Evolutionary conservation across 1,284 basidiomycete species (phyloP).

Genomic region (Apiotrichum montevideense): DNA sequence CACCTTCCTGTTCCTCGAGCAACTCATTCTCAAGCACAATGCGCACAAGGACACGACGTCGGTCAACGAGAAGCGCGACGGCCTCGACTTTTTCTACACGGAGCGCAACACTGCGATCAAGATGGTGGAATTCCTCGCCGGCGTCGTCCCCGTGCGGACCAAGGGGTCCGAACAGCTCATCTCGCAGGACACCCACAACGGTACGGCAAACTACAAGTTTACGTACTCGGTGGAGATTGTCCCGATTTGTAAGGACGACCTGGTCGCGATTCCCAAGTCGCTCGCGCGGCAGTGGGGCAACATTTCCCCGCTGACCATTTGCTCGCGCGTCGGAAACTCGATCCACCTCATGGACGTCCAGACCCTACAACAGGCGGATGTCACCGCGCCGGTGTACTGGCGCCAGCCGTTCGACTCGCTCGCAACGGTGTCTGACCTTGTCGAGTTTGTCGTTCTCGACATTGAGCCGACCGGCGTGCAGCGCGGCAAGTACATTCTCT

Average conservation of each 20-base stretch:
- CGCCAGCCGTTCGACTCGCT: slow-evolving; percentile 79
- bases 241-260: slow-evolving; percentile 95
- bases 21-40: slow-evolving; percentile 92
- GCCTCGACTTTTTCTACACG: slow-evolving; percentile 94
- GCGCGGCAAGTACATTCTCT: slow-evolving; percentile 72
- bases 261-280: slow-evolving; percentile 80
- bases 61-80: slow-evolving; percentile 88
- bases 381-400: slow-evolving; percentile 82
- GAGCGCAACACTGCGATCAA: slow-evolving; percentile 86
- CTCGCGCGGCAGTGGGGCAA: slow-evolving; percentile 77
- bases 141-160: slow-evolving; percentile 79
- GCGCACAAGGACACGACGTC: slow-evolving; percentile 95
- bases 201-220: slow-evolving; percentile 94
- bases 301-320: slow-evolving; percentile 79
- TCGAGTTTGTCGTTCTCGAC: slow-evolving; percentile 93
- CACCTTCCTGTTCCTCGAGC: slow-evolving; percentile 96
- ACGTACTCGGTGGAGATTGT: slow-evolving; percentile 97
- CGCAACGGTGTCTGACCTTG: slow-evolving; percentile 73
- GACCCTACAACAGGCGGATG: slow-evolving; percentile 77
- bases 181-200: slow-evolving; percentile 84
- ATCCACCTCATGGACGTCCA: slow-evolving; percentile 84
- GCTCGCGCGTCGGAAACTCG: slow-evolving; percentile 84
- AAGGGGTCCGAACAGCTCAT: slow-evolving; percentile 92
- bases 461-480: slow-evolving; percentile 71
- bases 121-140: slow-evolving; percentile 90